These are phyloP conservation scores for Saprolegnia parasitica DNA, from an alignment of 352 stramenopile species.

Conservation along the genomic window DNA sequence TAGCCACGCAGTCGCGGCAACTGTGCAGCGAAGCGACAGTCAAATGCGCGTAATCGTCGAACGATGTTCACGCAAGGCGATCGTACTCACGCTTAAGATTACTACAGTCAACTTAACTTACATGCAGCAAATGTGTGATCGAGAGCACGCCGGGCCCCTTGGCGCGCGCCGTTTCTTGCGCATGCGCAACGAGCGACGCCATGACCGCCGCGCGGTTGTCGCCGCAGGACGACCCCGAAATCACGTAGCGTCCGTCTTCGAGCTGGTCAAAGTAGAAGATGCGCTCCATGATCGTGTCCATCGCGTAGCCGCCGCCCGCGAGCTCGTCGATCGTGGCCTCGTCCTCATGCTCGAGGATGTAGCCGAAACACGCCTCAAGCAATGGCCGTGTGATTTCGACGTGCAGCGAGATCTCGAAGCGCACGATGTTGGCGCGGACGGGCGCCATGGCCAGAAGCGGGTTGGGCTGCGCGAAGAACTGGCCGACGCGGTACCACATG, in stretches of 20 bases:
- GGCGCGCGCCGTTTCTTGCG: not conserved
- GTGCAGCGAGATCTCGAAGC: constrained; percentile 3
- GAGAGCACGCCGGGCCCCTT: not conserved
- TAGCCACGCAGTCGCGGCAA: too few species aligned
- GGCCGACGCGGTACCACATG: not conserved
- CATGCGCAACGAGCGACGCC: not conserved
- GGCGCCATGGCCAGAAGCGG: not conserved
- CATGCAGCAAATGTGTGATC: not conserved
- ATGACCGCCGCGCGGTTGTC: constrained; percentile 10
- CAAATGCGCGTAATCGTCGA: too few species aligned
- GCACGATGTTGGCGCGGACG: not conserved
- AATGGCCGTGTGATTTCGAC: not conserved
- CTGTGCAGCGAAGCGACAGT: too few species aligned
- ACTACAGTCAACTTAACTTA: not conserved
- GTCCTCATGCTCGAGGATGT: constrained; percentile 10
- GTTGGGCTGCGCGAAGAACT: not conserved
- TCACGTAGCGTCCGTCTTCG: not conserved
- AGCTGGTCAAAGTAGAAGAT: constrained; percentile 12
- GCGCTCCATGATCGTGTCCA: not conserved
- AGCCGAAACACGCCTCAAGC: not conserved
- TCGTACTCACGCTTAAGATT: not conserved
- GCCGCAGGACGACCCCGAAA: not conserved
- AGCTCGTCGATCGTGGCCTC: not conserved
- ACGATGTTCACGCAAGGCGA: not conserved
- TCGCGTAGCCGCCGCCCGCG: not conserved